Evolutionary conservation across 2,329 filamentous ascomycete genomes (phyloP).

Genomic region (Monosporascus cannonballus): DNA sequence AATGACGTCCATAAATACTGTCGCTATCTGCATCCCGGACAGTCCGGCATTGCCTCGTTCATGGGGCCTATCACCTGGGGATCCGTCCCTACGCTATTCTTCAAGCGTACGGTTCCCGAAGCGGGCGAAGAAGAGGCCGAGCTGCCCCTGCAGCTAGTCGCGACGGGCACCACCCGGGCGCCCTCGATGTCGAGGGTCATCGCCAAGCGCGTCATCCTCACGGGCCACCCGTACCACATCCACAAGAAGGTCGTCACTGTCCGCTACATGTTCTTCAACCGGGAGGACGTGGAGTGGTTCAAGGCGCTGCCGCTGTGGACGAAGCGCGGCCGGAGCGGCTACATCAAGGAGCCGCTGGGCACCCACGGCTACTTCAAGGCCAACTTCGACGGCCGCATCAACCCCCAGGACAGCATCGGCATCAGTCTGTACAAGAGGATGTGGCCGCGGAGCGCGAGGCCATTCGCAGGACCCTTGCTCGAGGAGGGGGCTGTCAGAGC

Average conservation of each 20-base stretch:
- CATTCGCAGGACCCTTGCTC: constrained; percentile 38
- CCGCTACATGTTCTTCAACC: constrained; percentile 99
- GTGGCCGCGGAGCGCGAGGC: constrained; percentile 65
- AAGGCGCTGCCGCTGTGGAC: constrained; percentile 96
- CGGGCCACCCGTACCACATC: constrained; percentile 96
- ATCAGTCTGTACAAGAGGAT: constrained; percentile 85
- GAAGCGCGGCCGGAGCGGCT: constrained; percentile 78
- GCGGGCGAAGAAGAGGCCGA: constrained; percentile 37
- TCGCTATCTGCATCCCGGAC: constrained; percentile 84
- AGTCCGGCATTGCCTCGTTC: constrained; percentile 83
- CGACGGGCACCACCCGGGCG: constrained; percentile 78
- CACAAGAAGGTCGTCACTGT: constrained; percentile 97
- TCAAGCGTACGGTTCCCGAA: constrained; percentile 53
- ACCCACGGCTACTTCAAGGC: constrained; percentile 99
- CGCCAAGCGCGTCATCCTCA: constrained; percentile 89
- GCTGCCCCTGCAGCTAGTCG: constrained; percentile 66
- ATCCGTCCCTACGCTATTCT: constrained; percentile 82
- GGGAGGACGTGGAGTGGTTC: constrained; percentile 94
- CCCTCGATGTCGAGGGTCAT: constrained; percentile 74
- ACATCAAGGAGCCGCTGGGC: constrained; percentile 87
- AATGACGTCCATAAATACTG: constrained; percentile 98
- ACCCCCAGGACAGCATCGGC: constrained; percentile 88
- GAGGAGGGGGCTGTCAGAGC: constrained; percentile 21
- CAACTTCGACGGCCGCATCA: constrained; percentile 92
- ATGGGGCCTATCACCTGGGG: constrained; percentile 91